Percentiles rank a stretch among this genome's conserved stretches.
Conservation (phyloP, 2,329 filamentous ascomycete genomes). For the Aspergillus terreus region DNA sequence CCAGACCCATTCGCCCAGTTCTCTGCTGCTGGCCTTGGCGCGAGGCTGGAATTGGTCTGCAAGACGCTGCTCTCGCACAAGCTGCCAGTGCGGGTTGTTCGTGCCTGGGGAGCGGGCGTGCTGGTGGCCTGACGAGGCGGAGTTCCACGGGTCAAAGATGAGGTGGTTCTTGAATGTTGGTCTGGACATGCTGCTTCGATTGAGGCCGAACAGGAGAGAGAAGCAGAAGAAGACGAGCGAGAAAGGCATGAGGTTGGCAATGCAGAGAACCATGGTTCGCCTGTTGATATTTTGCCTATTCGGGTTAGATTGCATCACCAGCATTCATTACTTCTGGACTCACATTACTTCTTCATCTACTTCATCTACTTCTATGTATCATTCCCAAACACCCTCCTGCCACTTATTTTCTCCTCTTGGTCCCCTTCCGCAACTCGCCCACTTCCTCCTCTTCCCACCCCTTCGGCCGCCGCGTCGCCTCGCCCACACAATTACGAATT, state of each 20-base stretch:
- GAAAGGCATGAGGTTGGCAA: background rate
- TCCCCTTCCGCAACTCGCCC: slow-evolving; percentile 45
- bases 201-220: background rate
- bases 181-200: background rate
- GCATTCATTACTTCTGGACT: slow-evolving; percentile 32
- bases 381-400: slow-evolving; percentile 52
- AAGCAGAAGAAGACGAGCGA: slow-evolving; percentile 1
- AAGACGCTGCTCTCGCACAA: slow-evolving; percentile 66
- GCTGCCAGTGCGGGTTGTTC: slow-evolving; percentile 63
- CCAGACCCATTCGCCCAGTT: slow-evolving; percentile 31
- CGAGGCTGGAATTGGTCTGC: slow-evolving; percentile 57
- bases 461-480: slow-evolving; percentile 32
- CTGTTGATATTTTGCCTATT: slow-evolving; percentile 10
- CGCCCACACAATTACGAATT: slow-evolving; percentile 41
- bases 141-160: slow-evolving; percentile 53
- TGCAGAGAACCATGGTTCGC: slow-evolving; percentile 5
- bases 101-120: slow-evolving; percentile 64
- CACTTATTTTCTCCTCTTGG: slow-evolving; percentile 52
- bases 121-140: slow-evolving; percentile 74
- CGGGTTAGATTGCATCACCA: background rate
- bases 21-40: slow-evolving; percentile 43
- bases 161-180: slow-evolving; percentile 20
- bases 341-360: slow-evolving; percentile 23
- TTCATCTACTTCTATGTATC: background rate
- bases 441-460: slow-evolving; percentile 39